Evolutionary conservation across 1,139 yeast species (phyloP), one percentile per base, ranked within the genome.

Genomic region (Taphrina sp.): DNA sequence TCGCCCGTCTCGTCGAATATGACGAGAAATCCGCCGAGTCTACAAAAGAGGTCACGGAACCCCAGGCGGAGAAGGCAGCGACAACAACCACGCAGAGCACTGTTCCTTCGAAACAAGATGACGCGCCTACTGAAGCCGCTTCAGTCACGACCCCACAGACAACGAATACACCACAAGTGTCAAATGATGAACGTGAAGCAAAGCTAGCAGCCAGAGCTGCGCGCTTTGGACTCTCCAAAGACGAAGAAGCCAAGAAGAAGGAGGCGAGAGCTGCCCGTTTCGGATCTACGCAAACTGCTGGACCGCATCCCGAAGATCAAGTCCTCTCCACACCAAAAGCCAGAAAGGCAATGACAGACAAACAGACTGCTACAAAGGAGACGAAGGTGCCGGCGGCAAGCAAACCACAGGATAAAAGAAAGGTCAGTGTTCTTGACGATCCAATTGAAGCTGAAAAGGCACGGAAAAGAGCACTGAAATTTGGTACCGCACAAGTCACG

Each of bases 381-480:
- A 14, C 35, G 16, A 8, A 8, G 19, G 26, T 7, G 24, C 26
- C 16, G 19, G 23, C 16, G 14, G 45, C 53, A 19, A 29, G 39
- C 34, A 29, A 43, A 29, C 29, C 46, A 8, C 20, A 17, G 19
- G 26, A 45, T 38, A 53, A 44, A 37, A 44, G 56, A 20, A 57
- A 56, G 52, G 36, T 24, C 26, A 41, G 47, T 14, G 52, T 57
- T 1, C 29, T 57, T 23, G 53, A 57, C 26, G 58, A 57, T 17
- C 53, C 58, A 3, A 45, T 38, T 14, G 57, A 58, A 35, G 53
- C 49, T 8, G 57, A 58, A 56, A 58, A 58, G 43, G 57, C 57
- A 34, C 28, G 39, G 52, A 58, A 49, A 29, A 44, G 59, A 20
- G 59, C 56, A 23, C 52, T 52, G 20, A 56, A 46, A 39, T 58